Conservation (phyloP, 768 basidiomycete species). For the Butyriboletus loyo region DNA sequence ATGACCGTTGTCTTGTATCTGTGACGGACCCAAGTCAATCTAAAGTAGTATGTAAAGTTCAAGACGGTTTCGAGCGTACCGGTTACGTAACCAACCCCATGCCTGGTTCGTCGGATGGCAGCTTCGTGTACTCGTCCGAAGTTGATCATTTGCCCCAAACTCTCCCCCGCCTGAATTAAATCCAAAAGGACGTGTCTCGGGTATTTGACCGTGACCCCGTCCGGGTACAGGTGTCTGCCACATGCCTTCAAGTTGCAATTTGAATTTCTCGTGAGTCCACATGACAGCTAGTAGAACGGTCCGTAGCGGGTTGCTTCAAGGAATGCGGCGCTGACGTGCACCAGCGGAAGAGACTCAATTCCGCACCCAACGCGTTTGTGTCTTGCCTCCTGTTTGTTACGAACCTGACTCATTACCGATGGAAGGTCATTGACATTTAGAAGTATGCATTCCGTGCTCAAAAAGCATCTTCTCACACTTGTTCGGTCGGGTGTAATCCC, state of each 20-base stretch:
- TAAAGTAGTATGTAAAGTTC: too few relatives aligned
- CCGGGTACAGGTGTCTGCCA: not conserved
- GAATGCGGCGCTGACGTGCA: not conserved
- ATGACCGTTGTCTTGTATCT: too few relatives aligned
- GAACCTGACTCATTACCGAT: not conserved
- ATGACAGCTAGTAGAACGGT: not conserved
- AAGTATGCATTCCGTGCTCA: not conserved
- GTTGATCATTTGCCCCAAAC: not conserved
- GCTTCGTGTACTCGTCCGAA: not conserved
- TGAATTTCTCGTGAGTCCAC: not conserved
- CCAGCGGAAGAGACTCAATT: not conserved
- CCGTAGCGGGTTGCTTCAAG: not conserved
- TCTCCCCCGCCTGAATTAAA: not conserved
- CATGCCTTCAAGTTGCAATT: conserved; percentile 6
- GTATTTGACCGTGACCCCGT: not conserved
- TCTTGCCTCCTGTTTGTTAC: not conserved
- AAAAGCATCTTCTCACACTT: not conserved
- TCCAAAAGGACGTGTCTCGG: not conserved
- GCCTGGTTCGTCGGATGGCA: too few relatives aligned
- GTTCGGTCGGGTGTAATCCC: not conserved
- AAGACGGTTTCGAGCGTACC: not conserved
- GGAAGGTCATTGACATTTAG: not conserved
- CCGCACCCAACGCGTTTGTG: not conserved
- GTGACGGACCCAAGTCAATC: conserved; percentile 4
- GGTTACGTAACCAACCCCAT: conserved; percentile 2